Base-by-base conservation (phyloP, 352 stramenopile species). In the Phytophthora parvispora region DNA sequence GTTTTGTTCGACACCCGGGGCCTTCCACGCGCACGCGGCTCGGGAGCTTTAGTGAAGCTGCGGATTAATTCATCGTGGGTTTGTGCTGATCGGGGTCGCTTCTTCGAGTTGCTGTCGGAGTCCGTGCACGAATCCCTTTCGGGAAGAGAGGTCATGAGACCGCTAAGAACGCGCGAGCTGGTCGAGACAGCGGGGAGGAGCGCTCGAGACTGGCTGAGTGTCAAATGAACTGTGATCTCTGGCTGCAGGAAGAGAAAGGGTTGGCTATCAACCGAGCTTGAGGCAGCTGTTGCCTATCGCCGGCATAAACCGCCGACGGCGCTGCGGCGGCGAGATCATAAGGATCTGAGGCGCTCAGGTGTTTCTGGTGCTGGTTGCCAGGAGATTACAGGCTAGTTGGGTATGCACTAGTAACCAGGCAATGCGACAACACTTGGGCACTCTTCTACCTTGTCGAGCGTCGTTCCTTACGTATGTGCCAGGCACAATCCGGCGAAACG, bases 271-370 rank as follows among this genome's bases (percentile, higher is more conserved):
- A 53, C 54, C 38, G 20, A 69, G 43, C 52, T 54, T 63, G 5
- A n/a, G 42, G 61, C 62, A 64, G 62, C 53, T 69, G 62, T 64
- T 52, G 52, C 62, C 53, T 69, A 69, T 69, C 62, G 57, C 20
- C 31, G 34, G 34, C 42, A 64, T 63, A 62, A 63, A 69, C 29
- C 24, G 51, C 22, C 31, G 40, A 22, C 18, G 6, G 18, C 24
- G 48, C 55, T 42, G 47, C 24, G 47, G 47, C 47, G 25, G 27
- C 25, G 15, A 22, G n/a, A 67, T 60, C 60, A 64, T 64, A 69
- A 52, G 53, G 62, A 69, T 64, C 52, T 69, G 51, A 57, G 50
- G 50, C 60, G 32, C 31, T 67, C 60, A 67, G 60, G 40, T 62
- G 50, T 43, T 62, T 68, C 40, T 56, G 42, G 7, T 48, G 40